phyloP scores from a whole-genome alignment of 305 asterid genomes.

The Solanum aculeatissimum region DNA sequence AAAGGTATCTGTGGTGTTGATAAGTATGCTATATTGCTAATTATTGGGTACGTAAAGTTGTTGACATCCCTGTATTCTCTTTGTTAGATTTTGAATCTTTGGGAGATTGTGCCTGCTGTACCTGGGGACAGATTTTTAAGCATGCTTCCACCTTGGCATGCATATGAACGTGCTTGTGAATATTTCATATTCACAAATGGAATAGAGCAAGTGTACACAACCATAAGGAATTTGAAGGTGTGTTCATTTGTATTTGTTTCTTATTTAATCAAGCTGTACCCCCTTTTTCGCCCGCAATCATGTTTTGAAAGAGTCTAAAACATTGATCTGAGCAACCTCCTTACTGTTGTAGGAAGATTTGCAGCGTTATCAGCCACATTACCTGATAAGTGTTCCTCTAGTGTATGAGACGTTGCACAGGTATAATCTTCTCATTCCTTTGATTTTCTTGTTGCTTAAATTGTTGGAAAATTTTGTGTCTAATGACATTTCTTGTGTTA shows the following conservation, averaged over 20 bases:
- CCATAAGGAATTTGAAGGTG: slow-evolving; percentile 66
- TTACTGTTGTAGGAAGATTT: slow-evolving; percentile 67
- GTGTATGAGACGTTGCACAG: slow-evolving; percentile 88
- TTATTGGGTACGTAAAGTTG: not conserved
- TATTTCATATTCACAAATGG: slow-evolving; percentile 77
- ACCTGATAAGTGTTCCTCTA: slow-evolving; percentile 78
- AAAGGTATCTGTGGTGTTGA: not conserved
- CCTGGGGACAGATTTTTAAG: slow-evolving; percentile 91
- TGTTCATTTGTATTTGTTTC: not conserved
- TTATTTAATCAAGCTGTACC: not conserved
- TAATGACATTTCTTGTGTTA: not conserved
- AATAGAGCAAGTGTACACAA: slow-evolving; percentile 74
- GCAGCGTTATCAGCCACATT: slow-evolving; percentile 74
- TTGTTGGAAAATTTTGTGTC: not conserved
- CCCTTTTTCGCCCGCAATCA: not conserved
- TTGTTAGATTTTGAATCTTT: slow-evolving; percentile 44
- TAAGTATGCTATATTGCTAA: not conserved
- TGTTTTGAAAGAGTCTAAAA: not conserved
- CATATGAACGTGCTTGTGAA: slow-evolving; percentile 85
- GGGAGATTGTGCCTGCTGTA: slow-evolving; percentile 82
- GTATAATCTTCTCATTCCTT: slow-evolving; percentile 16
- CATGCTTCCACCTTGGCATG: slow-evolving; percentile 99
- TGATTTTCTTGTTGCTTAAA: not conserved
- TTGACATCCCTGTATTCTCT: not conserved
- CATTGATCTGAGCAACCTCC: not conserved